Evolutionary conservation across 305 asterid species (phyloP), one percentile per base, ranked within the genome.

Genomic region (Rubia peregrina): DNA sequence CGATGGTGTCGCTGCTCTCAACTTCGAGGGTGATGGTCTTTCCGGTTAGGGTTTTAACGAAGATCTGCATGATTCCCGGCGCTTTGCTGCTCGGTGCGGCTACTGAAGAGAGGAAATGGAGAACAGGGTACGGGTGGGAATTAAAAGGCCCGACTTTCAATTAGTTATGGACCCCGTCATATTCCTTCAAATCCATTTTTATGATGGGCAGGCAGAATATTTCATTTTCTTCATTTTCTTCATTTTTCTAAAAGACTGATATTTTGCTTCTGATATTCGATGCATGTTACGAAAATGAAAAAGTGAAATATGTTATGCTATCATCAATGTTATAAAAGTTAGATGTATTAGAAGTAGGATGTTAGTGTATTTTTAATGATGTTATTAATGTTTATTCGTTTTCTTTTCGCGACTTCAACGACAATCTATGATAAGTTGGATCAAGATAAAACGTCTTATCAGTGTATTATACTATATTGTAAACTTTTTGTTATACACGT

Each of bases 1-100:
- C 82, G 24, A 78, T 74, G 59, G 79, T 74, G 73, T 78, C 82
- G 13, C 76, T 74, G 66, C 82, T 74, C 44, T 79, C 83, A 24
- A 77, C 81, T 42, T 77, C 81, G 46, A 77, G 77, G 14, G 81
- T 77, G 9, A 77, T 73, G 13, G 81, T 73, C 44, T 77, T 77
- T 19, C 78, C 81, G 61, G 76, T 78, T 42, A 78, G 76, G 46
- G 81, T 78, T 69, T 78, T 78, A 40, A 80, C 74, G 70, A 71
- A 61, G 51, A 71, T 65, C 61, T 65, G 66, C 56, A 71, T 69
- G 71, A 67, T 67, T 21, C 41, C 41, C 30, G 30, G 48, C 9
- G 12, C 51, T 21, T 1, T 57, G 65, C 66, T 19, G 9, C 22
- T 30, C 2, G 21, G 9, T 42, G 46, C 69, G 8, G 3, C 12